Conservation (phyloP, 2,329 filamentous ascomycete genomes). For the Bipolaris cookei region DNA sequence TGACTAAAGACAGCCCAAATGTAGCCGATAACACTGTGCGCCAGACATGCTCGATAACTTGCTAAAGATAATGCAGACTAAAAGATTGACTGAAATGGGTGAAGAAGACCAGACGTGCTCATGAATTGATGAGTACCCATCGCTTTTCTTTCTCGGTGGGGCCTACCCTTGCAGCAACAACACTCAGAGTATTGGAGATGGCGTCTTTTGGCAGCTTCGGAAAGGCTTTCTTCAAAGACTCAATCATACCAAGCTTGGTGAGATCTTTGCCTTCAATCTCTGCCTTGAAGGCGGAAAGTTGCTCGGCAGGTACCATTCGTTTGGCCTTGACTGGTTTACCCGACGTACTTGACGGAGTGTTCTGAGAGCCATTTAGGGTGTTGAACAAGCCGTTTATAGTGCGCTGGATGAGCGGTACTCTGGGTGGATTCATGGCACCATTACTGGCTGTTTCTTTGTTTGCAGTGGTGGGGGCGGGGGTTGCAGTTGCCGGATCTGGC, state of each 20-base stretch:
- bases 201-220: slow-evolving; percentile 72
- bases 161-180: slow-evolving; percentile 68
- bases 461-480: slow-evolving; percentile 12
- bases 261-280: slow-evolving; percentile 73
- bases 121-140: slow-evolving; percentile 57
- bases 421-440: slow-evolving; percentile 49
- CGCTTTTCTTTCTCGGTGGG: slow-evolving; percentile 68
- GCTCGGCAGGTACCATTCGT: slow-evolving; percentile 62
- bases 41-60: not conserved
- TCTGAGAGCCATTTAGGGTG: slow-evolving; percentile 32
- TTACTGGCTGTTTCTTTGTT: slow-evolving; percentile 25
- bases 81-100: not conserved
- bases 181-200: slow-evolving; percentile 73
- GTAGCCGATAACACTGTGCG: not conserved
- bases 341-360: slow-evolving; percentile 24
- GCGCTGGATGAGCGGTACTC: slow-evolving; percentile 51
- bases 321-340: slow-evolving; percentile 50
- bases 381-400: slow-evolving; percentile 46
- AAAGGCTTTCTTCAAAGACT: slow-evolving; percentile 77
- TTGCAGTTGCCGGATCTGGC: slow-evolving; percentile 31
- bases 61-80: not conserved
- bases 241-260: slow-evolving; percentile 75
- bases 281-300: slow-evolving; percentile 71
- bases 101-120: not conserved
- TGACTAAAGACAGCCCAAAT: not conserved